A percentile compares a stretch with the other conserved stretches of the same genome.
Evolutionary conservation across 108 stramenopile species (phyloP).

Genomic region (Nitzschia putrida): DNA sequence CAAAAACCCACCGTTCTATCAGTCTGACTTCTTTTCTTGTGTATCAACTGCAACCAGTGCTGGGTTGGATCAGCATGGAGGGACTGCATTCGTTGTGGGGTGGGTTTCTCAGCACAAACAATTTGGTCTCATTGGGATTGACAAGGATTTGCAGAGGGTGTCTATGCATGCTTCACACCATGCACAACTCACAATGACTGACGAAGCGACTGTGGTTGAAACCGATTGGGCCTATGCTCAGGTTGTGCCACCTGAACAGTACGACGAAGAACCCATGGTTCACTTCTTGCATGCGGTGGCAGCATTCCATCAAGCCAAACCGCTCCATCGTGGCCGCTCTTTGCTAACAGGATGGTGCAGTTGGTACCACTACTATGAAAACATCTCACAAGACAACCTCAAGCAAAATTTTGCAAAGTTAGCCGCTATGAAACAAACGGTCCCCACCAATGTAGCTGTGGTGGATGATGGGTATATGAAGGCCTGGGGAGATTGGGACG

Average conservation of each 20-base stretch:
- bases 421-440: conserved; percentile 48
- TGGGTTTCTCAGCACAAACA: conserved; percentile 85
- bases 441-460: conserved; percentile 80
- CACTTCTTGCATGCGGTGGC: conserved; percentile 80
- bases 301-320: conserved; percentile 71
- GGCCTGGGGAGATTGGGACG: conserved; percentile 94
- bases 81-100: conserved; percentile 82
- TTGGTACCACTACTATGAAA: conserved; percentile 93
- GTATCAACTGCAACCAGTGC: conserved; percentile 46
- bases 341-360: conserved; percentile 89
- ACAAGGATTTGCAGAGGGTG: conserved; percentile 51
- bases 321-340: conserved; percentile 63
- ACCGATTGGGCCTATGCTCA: conserved; percentile 88
- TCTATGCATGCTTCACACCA: conserved; percentile 73
- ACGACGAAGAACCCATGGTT: conserved; percentile 89
- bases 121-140: conserved; percentile 75
- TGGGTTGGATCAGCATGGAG: conserved; percentile 80
- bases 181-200: conserved; percentile 40
- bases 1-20: conserved; percentile 49
- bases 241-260: conserved; percentile 64
- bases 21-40: conserved; percentile 85
- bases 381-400: conserved; percentile 79
- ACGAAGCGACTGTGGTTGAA: background rate
- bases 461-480: conserved; percentile 96
- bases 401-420: conserved; percentile 72